Evolutionary conservation across 805 yeast species (phyloP), one percentile per base, ranked within the genome.

Genomic region (Candida multigemmis): DNA sequence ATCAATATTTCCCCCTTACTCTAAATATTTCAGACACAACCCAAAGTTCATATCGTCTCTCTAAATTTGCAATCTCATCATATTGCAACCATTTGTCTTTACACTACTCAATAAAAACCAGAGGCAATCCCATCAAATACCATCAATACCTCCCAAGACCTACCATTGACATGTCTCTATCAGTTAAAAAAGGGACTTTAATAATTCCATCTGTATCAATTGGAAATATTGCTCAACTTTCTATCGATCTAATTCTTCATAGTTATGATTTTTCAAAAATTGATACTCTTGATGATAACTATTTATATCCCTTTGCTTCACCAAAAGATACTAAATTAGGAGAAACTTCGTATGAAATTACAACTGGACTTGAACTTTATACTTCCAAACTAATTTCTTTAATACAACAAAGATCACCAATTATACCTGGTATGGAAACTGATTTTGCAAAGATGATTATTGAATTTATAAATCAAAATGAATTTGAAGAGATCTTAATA

Each of bases 181-280:
- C n/a, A n/a, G n/a, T n/a, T n/a, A n/a, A n/a, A n/a, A n/a, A n/a
- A n/a, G 50, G 71, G 2, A 64, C 63, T 2, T 53, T 80, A n/a
- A 45, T 89, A 1, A 22, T 91, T 1, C 97, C 97, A 0, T 54
- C 86, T 0, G 80, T 91, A 0, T 74, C 96, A 3, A 68, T 83
- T 5, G 97, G 94, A 6, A 91, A 89, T 42, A 79, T 86, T 3
- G 93, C 97, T 0, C 98, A 91, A 48, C 56, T 89, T 25, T 54
- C 87, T 0, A 50, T 70, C 5, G 97, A 87, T 49, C 58, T 87
- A 16, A 53, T 89, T 14, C 59, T 86, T 7, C 79, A 78, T 41
- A 71, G 77, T n/a, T 53, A 69, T 14, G 62, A 60, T 4, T 68
- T 77, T 32, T 35, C 50, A 30, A 68, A 68, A 20, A 60, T 77